These are phyloP conservation scores for Acacia crassicarpa DNA, from an alignment of 306 rosid species.

Conservation along the genomic window DNA sequence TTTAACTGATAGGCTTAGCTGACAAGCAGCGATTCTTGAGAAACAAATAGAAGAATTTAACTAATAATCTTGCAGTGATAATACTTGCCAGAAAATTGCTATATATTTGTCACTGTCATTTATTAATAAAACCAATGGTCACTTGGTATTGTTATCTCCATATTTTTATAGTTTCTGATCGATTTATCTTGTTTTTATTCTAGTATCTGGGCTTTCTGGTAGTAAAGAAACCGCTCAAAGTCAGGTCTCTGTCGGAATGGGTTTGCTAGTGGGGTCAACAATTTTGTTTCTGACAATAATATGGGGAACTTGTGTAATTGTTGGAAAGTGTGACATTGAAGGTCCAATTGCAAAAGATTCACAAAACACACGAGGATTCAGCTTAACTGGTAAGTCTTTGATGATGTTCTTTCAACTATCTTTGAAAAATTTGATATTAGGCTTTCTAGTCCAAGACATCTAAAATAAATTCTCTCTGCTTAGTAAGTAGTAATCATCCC, in stretches of 20 bases:
- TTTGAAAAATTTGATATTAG: not conserved
- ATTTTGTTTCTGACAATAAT: constrained; percentile 67
- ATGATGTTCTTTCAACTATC: not conserved
- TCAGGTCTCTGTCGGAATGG: constrained; percentile 82
- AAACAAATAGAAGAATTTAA: not conserved
- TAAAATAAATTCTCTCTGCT: not conserved
- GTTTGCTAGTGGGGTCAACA: constrained; percentile 75
- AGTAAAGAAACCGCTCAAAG: constrained; percentile 60
- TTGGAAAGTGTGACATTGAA: constrained; percentile 73
- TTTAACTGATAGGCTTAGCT: too few relatives aligned
- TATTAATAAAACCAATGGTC: not conserved
- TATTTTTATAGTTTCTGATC: not conserved
- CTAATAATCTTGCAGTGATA: not conserved
- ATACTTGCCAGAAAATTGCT: not conserved
- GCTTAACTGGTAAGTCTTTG: constrained; percentile 51
- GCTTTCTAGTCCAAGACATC: not conserved
- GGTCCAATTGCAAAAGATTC: constrained; percentile 56
- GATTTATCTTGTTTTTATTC: not conserved
- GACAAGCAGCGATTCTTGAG: not conserved
- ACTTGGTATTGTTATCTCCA: not conserved
- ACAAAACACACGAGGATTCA: constrained; percentile 49
- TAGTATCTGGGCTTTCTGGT: constrained; percentile 73
- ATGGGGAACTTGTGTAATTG: constrained; percentile 69
- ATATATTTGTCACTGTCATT: not conserved
- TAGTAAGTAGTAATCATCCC: not conserved